phyloP scores from a whole-genome alignment of 352 stramenopile species.

The Pythium sukuiense region DNA sequence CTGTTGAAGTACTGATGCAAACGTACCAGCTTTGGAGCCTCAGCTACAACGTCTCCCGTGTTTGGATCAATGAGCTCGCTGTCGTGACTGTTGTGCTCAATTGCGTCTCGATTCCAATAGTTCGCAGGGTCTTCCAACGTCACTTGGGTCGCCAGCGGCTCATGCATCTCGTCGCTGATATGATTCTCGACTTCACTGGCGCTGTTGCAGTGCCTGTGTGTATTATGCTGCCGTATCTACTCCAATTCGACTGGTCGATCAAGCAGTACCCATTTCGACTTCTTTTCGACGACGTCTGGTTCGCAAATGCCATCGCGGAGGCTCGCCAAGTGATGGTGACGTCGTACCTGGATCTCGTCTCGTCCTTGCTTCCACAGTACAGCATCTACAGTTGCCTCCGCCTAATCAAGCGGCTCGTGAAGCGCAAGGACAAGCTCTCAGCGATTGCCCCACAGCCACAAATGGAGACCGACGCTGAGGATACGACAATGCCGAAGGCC shows the following conservation, averaged over 20 bases:
- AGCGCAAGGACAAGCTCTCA: neutral
- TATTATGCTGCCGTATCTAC: slow-evolving; percentile 1
- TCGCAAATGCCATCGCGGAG: slow-evolving; percentile 15
- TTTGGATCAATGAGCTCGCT: no score
- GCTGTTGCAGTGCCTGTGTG: slow-evolving; percentile 12
- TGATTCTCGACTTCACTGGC: slow-evolving; percentile 13
- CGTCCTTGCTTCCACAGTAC: slow-evolving; percentile 17
- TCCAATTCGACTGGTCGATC: slow-evolving; percentile 7
- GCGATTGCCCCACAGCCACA: neutral
- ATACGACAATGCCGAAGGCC: neutral
- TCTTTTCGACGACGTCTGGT: slow-evolving; percentile 16
- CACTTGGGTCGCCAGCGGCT: no score
- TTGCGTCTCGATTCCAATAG: no score
- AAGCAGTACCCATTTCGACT: slow-evolving; percentile 3
- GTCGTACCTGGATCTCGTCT: slow-evolving; percentile 14
- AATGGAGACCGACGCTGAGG: neutral
- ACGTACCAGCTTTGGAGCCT: slow-evolving; percentile 9
- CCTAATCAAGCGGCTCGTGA: neutral
- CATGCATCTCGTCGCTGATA: neutral
- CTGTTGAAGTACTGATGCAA: slow-evolving; percentile 24
- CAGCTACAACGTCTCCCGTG: no score
- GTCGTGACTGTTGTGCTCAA: no score
- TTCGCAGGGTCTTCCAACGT: no score
- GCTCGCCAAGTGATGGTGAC: slow-evolving; percentile 19
- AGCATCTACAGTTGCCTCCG: slow-evolving; percentile 5